Evolutionary conservation across 1,139 yeast genomes (phyloP).

Genomic region (Pichia norvegensis): DNA sequence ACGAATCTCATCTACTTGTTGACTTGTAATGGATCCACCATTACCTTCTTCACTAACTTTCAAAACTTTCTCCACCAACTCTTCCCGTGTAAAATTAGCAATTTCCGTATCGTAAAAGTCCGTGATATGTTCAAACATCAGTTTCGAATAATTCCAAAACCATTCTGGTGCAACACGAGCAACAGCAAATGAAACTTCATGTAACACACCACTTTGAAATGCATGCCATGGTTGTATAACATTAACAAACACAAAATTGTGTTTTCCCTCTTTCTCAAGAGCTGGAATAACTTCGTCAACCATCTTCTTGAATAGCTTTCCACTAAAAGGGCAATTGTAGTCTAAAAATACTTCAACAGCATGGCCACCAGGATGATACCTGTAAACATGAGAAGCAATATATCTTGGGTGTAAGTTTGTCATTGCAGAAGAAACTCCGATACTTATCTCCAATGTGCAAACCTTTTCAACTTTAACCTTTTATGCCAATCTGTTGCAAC

Average conservation of each 20-base stretch:
- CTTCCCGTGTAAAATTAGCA: slow-evolving; percentile 45
- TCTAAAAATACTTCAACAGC: slow-evolving; percentile 60
- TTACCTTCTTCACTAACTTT: slow-evolving; percentile 29
- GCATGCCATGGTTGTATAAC: slow-evolving; percentile 89
- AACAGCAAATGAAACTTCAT: slow-evolving; percentile 68
- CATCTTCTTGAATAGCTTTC: slow-evolving; percentile 52
- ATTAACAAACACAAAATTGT: slow-evolving; percentile 54
- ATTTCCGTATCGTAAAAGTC: slow-evolving; percentile 58
- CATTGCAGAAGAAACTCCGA: slow-evolving; percentile 7
- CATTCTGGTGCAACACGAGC: slow-evolving; percentile 49
- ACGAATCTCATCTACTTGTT: slow-evolving; percentile 28
- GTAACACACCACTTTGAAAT: slow-evolving; percentile 47
- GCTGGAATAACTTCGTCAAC: slow-evolving; percentile 46
- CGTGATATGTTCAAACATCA: slow-evolving; percentile 46
- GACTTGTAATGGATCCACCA: too few relatives aligned
- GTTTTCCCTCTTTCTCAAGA: slow-evolving; percentile 42
- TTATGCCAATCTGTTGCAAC: too few relatives aligned
- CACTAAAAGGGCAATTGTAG: slow-evolving; percentile 73
- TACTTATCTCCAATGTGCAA: too few relatives aligned
- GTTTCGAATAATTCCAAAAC: slow-evolving; percentile 58
- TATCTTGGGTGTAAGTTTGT: slow-evolving; percentile 22
- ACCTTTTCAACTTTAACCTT: too few relatives aligned
- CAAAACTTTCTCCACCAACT: slow-evolving; percentile 50
- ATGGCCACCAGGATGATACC: slow-evolving; percentile 5
- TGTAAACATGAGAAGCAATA: slow-evolving; percentile 17